Evolutionary conservation across 805 yeast species (phyloP).

Genomic region (Yarrowia sp.): DNA sequence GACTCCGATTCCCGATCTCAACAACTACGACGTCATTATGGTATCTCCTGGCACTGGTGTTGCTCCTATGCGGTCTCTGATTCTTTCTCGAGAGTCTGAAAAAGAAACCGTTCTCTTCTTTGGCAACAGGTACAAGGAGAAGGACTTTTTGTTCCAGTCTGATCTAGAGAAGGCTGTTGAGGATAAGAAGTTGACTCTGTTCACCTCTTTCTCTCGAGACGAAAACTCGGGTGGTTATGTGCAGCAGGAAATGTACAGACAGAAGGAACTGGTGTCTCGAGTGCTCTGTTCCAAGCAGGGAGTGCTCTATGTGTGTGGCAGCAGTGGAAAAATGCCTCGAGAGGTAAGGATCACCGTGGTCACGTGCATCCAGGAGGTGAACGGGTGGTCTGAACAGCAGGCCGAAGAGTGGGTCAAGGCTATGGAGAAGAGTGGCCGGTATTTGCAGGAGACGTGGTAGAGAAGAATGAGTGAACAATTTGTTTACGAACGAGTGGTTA

Average conservation of each 20-base stretch:
- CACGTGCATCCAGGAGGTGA: slow-evolving; percentile 61
- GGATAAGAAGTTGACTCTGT: slow-evolving; percentile 50
- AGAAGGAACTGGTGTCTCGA: slow-evolving; percentile 59
- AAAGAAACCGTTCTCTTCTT: slow-evolving; percentile 63
- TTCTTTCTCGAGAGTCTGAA: slow-evolving; percentile 52
- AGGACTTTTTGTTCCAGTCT: slow-evolving; percentile 69
- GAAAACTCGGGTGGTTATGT: slow-evolving; percentile 63
- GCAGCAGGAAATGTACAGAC: slow-evolving; percentile 69
- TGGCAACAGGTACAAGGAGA: slow-evolving; percentile 72
- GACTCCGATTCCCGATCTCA: slow-evolving; percentile 54
- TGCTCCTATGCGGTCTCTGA: slow-evolving; percentile 85
- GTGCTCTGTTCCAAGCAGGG: slow-evolving; percentile 64
- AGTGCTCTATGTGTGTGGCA: slow-evolving; percentile 83
- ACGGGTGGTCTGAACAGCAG: slow-evolving; percentile 53
- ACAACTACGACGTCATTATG: slow-evolving; percentile 55
- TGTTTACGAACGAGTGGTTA: too few species aligned
- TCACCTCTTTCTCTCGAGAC: slow-evolving; percentile 58
- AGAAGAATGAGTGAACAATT: background rate
- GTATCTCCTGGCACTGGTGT: slow-evolving; percentile 96
- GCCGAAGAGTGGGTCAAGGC: slow-evolving; percentile 60
- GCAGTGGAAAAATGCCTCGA: slow-evolving; percentile 92
- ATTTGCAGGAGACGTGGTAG: slow-evolving; percentile 90
- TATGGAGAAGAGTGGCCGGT: slow-evolving; percentile 70
- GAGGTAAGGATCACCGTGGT: slow-evolving; percentile 83
- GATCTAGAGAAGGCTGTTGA: background rate